Evolutionary conservation across 2,329 filamentous ascomycete species (phyloP).

Genomic region (Pseudogymnoascus sp.): DNA sequence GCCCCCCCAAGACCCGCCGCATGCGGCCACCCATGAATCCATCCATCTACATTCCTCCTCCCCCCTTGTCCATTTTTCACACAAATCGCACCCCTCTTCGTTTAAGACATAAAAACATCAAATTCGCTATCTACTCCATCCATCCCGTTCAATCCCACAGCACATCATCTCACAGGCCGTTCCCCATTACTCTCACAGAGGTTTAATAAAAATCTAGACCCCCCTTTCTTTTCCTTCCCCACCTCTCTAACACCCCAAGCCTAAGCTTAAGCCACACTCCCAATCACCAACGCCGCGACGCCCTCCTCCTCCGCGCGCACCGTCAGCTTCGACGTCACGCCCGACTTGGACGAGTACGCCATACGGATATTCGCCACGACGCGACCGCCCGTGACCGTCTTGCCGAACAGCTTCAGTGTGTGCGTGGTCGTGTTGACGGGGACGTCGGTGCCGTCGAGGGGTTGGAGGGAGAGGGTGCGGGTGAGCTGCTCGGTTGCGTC

Average conservation of each 20-base stretch:
- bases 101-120: slow-evolving; percentile 6
- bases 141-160: not conserved
- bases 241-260: not conserved
- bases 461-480: slow-evolving; percentile 80
- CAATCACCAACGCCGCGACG: slow-evolving; percentile 75
- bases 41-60: not conserved
- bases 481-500: slow-evolving; percentile 90
- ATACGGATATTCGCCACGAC: slow-evolving; percentile 84
- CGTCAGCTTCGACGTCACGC: slow-evolving; percentile 92
- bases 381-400: slow-evolving; percentile 82
- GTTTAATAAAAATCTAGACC: not conserved
- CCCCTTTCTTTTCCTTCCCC: not conserved
- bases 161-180: not conserved
- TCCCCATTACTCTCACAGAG: too few species aligned
- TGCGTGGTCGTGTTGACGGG: slow-evolving; percentile 83
- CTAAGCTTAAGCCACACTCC: slow-evolving; percentile 54
- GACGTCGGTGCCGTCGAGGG: slow-evolving; percentile 88
- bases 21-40: not conserved
- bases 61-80: not conserved
- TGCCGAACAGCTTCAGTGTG: slow-evolving; percentile 90
- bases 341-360: slow-evolving; percentile 86
- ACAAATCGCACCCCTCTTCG: not conserved
- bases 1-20: not conserved
- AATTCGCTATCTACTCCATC: slow-evolving; percentile 7
- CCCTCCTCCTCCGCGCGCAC: slow-evolving; percentile 89